Conservation (phyloP, 306 rosid genomes). For the Rosa persica region DNA sequence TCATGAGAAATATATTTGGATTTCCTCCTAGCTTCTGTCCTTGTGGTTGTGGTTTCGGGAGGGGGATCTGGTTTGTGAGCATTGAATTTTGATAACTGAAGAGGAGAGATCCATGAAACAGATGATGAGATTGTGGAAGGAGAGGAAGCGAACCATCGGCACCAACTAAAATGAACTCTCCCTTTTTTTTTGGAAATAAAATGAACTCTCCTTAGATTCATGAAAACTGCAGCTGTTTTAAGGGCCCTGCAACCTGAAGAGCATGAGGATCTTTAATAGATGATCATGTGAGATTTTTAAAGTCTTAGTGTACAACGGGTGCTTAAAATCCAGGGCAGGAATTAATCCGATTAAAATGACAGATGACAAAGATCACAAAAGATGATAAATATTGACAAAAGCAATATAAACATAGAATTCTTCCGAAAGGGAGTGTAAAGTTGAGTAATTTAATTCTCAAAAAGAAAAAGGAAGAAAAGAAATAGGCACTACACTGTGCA, state of each 20-base stretch:
- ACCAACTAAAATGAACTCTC: slow-evolving; percentile 22
- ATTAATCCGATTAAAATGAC: background rate
- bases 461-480: background rate
- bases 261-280: background rate
- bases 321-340: background rate
- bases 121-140: slow-evolving; percentile 27
- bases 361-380: background rate
- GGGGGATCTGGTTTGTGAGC: slow-evolving; percentile 51
- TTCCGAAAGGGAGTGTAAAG: background rate
- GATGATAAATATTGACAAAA: background rate
- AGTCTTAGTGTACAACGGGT: background rate
- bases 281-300: background rate
- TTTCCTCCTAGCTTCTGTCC: slow-evolving; percentile 39
- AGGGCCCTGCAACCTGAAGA: slow-evolving; percentile 19
- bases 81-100: slow-evolving; percentile 41
- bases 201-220: slow-evolving; percentile 35
- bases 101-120: slow-evolving; percentile 73
- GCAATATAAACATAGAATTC: background rate
- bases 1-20: slow-evolving; percentile 58
- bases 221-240: slow-evolving; percentile 25
- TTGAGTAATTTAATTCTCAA: background rate
- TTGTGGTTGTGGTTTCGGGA: slow-evolving; percentile 20
- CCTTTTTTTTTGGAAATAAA: too few relatives aligned
- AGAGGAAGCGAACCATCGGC: slow-evolving; percentile 26
- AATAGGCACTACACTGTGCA: background rate